These are phyloP conservation scores for Funneliformis geosporum DNA, from an alignment of 192 early-diverging fungal species.

Conservation along the genomic window DNA sequence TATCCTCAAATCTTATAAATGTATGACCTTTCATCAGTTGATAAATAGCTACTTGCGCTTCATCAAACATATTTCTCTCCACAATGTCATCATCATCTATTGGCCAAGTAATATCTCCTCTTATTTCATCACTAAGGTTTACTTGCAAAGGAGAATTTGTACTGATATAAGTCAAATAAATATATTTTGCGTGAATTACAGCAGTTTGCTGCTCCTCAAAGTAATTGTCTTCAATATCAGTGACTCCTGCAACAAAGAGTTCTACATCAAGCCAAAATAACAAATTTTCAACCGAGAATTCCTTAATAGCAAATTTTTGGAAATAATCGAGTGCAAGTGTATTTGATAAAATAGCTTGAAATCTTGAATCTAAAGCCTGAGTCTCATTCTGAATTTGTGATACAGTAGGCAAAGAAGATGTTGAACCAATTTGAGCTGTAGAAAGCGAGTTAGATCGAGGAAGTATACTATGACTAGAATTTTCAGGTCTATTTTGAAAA, in stretches of 20 bases:
- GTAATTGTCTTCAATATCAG: slow-evolving; percentile 23
- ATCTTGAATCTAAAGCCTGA: slow-evolving; percentile 39
- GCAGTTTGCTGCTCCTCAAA: slow-evolving; percentile 37
- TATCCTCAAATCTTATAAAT: slow-evolving; percentile 71
- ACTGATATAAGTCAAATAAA: slow-evolving; percentile 77
- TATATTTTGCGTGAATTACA: slow-evolving; percentile 61
- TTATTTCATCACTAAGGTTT: slow-evolving; percentile 70
- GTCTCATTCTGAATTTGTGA: not conserved
- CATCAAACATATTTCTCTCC: slow-evolving; percentile 77
- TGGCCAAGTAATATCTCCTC: slow-evolving; percentile 73
- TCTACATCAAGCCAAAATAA: slow-evolving; percentile 88
- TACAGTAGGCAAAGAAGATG: not conserved
- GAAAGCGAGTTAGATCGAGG: not conserved
- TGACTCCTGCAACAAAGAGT: slow-evolving; percentile 51
- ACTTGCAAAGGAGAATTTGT: slow-evolving; percentile 66
- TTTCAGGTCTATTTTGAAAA: not conserved
- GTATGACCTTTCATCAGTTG: slow-evolving; percentile 75
- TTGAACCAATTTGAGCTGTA: not conserved
- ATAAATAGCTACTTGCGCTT: slow-evolving; percentile 75
- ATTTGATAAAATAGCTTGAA: slow-evolving; percentile 48
- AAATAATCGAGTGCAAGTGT: slow-evolving; percentile 46
- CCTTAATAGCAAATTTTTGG: slow-evolving; percentile 63
- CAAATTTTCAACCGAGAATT: slow-evolving; percentile 78
- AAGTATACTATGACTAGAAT: not conserved
- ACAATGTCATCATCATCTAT: slow-evolving; percentile 53